These are phyloP conservation scores for Chionographis japonica DNA, from an alignment of 106 monocot genomes.

Conservation along the genomic window DNA sequence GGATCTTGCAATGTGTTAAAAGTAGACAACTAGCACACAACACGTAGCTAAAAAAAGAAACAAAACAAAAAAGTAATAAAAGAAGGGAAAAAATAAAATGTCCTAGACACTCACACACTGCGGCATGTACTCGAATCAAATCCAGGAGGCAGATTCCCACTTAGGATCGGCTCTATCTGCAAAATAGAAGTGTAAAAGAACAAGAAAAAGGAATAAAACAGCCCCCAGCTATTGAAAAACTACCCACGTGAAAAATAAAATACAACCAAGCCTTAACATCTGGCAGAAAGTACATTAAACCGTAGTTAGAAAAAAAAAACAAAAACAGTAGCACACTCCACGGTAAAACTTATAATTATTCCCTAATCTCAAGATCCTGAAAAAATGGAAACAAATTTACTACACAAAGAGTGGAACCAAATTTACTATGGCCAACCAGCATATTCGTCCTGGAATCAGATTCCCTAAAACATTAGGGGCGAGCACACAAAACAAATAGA, in stretches of 20 bases:
- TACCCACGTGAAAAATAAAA: constrained; percentile 1
- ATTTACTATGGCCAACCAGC: too few relatives aligned
- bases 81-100: constrained; percentile 17
- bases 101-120: constrained; percentile 91
- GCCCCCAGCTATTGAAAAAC: neutral
- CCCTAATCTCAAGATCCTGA: too few relatives aligned
- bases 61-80: neutral
- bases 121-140: constrained; percentile 98
- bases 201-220: constrained; percentile 21
- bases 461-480: too few relatives aligned
- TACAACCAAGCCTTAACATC: neutral
- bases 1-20: too few relatives aligned
- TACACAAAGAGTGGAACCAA: too few relatives aligned
- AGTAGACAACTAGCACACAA: neutral
- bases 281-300: neutral
- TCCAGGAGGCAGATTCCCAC: constrained; percentile 95
- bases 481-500: too few relatives aligned
- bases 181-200: constrained; percentile 60
- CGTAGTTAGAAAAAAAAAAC: too few relatives aligned
- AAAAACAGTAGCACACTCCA: too few relatives aligned
- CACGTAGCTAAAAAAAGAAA: neutral
- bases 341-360: too few relatives aligned
- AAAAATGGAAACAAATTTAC: too few relatives aligned
- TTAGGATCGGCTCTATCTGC: constrained; percentile 96
- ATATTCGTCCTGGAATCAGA: too few relatives aligned